A percentile compares a stretch with the other conserved stretches of the same genome.
These are phyloP conservation scores for Fusarium incarnatum DNA, from an alignment of 2,329 filamentous ascomycete species.

Conservation along the genomic window DNA sequence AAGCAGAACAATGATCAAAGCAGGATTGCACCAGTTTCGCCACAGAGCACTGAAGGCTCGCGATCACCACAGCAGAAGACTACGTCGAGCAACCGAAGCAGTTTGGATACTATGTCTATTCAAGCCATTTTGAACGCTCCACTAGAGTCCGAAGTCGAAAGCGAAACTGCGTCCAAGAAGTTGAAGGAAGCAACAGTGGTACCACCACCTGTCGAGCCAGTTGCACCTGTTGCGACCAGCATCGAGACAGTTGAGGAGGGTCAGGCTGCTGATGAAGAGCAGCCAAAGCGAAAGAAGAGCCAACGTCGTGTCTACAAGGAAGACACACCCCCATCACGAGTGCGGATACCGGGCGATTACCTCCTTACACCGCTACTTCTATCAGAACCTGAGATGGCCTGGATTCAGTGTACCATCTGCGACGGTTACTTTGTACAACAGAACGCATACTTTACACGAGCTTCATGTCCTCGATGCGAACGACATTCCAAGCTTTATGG, in stretches of 20 bases:
- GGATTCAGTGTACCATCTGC: slow-evolving; percentile 92
- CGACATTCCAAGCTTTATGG: slow-evolving; percentile 96
- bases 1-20: slow-evolving; percentile 18
- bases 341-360: slow-evolving; percentile 80
- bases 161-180: slow-evolving; percentile 30
- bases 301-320: slow-evolving; percentile 52
- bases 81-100: slow-evolving; percentile 19
- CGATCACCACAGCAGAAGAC: slow-evolving; percentile 43
- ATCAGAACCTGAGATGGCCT: slow-evolving; percentile 78
- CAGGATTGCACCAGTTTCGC: slow-evolving; percentile 47
- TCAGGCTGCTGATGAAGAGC: slow-evolving; percentile 33
- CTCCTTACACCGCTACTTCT: slow-evolving; percentile 82
- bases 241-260: slow-evolving; percentile 41
- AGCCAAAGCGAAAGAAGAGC: slow-evolving; percentile 51
- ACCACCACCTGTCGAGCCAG: slow-evolving; percentile 22
- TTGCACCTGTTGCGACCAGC: slow-evolving; percentile 39
- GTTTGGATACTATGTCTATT: slow-evolving; percentile 50
- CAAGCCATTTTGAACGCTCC: slow-evolving; percentile 50
- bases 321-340: slow-evolving; percentile 48
- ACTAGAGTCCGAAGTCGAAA: slow-evolving; percentile 29
- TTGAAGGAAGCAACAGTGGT: slow-evolving; percentile 16
- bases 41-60: slow-evolving; percentile 46
- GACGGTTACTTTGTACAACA: slow-evolving; percentile 84
- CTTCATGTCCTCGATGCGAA: slow-evolving; percentile 91
- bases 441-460: slow-evolving; percentile 86